Base-by-base conservation (phyloP, 2,329 filamentous ascomycete species). In the Lasiodiplodia theobromae region DNA sequence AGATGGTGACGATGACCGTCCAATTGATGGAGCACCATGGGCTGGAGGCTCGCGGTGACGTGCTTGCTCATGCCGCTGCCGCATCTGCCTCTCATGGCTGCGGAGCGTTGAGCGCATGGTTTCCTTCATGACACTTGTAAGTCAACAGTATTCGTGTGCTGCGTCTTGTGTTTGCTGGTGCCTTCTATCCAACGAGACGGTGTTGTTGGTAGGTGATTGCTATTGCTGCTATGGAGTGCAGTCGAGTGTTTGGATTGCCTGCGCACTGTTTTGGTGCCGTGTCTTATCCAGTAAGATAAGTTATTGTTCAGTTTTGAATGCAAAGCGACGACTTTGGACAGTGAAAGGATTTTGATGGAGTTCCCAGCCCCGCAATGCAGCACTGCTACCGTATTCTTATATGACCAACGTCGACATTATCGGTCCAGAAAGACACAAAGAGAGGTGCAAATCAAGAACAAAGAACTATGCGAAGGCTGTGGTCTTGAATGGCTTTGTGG, bases 51-150 rank as follows among this genome's bases (percentile, higher is more conserved):
- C 8, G 38, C n/a, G 11, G 12, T 21, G 12, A 16, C 6, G 57
- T 16, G 23, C 14, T 14, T 25, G 12, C 38, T 21, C 12, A 16
- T 16, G 31, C 8, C 14, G 6, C 38, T 21, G 25, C 23, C 25
- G 31, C 8, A 2, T 62, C 4, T 25, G 12, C 18, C 23, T 49
- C 40, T 49, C 40, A 47, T 52, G 44, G 25, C 37, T 49, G 11
- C 47, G 60, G n/a, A 64, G 47, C 14, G 60, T 52, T 23, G 34
- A 12, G 44, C 47, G 44, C 60, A 64, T 64, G 28, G 60, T 64
- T 18, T 64, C 60, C 18, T 38, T 64, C 60, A 64, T 64, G 47
- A 5, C 52, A 12, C 4, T 16, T 31, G 10, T 38, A 16, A n/a
- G n/a, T 14, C 12, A 4, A 25, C n/a, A 28, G 8, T 62, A 23